Evolutionary conservation across 768 basidiomycete species (phyloP).

Genomic region (Ramaria rubella): DNA sequence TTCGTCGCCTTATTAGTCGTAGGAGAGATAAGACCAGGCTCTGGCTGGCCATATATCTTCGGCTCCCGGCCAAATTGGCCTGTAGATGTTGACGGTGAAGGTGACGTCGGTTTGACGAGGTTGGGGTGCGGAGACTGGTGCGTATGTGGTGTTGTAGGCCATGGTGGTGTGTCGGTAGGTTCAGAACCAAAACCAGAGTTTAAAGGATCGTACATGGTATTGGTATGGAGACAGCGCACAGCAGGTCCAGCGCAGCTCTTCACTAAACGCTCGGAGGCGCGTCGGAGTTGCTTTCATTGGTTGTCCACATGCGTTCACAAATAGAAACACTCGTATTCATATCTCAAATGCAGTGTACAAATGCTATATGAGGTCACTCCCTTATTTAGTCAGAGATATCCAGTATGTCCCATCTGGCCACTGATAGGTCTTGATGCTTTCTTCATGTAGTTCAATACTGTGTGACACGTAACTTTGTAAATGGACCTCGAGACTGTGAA

Average conservation of each 20-base stretch:
- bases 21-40: slow-evolving; percentile 77
- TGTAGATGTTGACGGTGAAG: slow-evolving; percentile 36
- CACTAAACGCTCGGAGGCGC: background rate
- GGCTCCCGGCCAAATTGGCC: slow-evolving; percentile 73
- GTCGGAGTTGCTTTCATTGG: background rate
- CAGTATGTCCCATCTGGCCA: slow-evolving; percentile 87
- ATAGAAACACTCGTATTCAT: background rate
- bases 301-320: background rate
- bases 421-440: slow-evolving; percentile 75
- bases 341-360: background rate
- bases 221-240: background rate
- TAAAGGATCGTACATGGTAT: slow-evolving; percentile 67
- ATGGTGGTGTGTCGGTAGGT: slow-evolving; percentile 46
- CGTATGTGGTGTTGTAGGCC: slow-evolving; percentile 76
- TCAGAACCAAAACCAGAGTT: slow-evolving; percentile 46
- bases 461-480: slow-evolving; percentile 12
- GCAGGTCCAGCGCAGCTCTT: background rate
- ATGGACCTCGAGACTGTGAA: slow-evolving; percentile 2
- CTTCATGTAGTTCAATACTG: slow-evolving; percentile 84
- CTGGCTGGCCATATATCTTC: slow-evolving; percentile 82
- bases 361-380: background rate
- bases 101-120: slow-evolving; percentile 54
- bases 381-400: slow-evolving; percentile 21
- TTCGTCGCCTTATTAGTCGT: slow-evolving; percentile 56
- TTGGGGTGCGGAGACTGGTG: slow-evolving; percentile 68